Evolutionary conservation across 495 filamentous ascomycete genomes (phyloP).

Genomic region (Chaetomium tenue): DNA sequence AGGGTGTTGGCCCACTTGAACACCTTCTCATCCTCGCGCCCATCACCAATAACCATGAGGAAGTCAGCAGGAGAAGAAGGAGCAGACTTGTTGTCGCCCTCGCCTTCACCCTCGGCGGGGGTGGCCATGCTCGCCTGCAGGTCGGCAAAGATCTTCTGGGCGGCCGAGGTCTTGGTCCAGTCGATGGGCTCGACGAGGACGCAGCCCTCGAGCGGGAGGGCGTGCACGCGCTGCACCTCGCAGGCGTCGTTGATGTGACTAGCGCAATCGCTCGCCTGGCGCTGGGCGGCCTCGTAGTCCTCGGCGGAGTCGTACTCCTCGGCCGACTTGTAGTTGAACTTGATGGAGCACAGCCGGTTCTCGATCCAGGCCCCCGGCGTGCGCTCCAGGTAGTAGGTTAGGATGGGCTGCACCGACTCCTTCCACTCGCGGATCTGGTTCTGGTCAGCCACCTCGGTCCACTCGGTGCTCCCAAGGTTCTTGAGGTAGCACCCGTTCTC

Average conservation of each 20-base stretch:
- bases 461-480: conserved; percentile 61
- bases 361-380: conserved; percentile 84
- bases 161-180: conserved; percentile 82
- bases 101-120: conserved; percentile 30
- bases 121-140: conserved; percentile 45
- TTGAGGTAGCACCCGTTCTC: conserved; percentile 91
- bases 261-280: conserved; percentile 81
- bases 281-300: conserved; percentile 65
- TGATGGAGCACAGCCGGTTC: conserved; percentile 77
- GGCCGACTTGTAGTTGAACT: conserved; percentile 82
- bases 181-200: conserved; percentile 76
- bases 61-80: conserved; percentile 61
- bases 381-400: conserved; percentile 84
- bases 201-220: conserved; percentile 71
- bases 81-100: too few species aligned
- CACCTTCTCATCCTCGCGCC: conserved; percentile 86
- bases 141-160: conserved; percentile 63
- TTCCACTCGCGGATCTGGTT: conserved; percentile 72
- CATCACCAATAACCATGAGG: conserved; percentile 80
- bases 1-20: conserved; percentile 90
- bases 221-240: conserved; percentile 75
- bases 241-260: conserved; percentile 93
- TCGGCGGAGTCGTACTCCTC: conserved; percentile 73
- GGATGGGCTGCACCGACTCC: conserved; percentile 66
- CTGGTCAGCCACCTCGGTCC: conserved; percentile 71